Percentiles rank a stretch among this genome's conserved stretches.
phyloP scores from a whole-genome alignment of 257 asterid genomes.

The Penstemon eatonii region DNA sequence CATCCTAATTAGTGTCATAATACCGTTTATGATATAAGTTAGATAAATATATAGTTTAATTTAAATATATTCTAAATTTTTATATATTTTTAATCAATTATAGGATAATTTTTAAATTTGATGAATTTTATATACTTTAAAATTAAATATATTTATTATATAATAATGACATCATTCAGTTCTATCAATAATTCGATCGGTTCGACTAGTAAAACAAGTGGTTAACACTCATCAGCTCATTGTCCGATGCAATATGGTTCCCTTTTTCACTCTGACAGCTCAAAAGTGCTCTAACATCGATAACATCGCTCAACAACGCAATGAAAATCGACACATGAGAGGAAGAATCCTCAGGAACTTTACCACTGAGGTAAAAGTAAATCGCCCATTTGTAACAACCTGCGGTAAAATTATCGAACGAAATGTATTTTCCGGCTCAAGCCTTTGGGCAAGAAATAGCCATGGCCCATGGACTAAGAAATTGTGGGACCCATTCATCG shows the following conservation, averaged over 20 bases:
- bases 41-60: too few relatives aligned
- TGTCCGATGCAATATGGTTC: slow-evolving; percentile 49
- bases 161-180: too few relatives aligned
- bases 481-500: slow-evolving; percentile 72
- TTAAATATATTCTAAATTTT: too few relatives aligned
- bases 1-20: too few relatives aligned
- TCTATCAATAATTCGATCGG: too few relatives aligned
- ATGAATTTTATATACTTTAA: too few relatives aligned
- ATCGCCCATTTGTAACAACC: slow-evolving; percentile 86
- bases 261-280: slow-evolving; percentile 87
- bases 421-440: slow-evolving; percentile 86
- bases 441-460: slow-evolving; percentile 76
- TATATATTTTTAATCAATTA: too few relatives aligned
- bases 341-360: slow-evolving; percentile 72
- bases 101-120: too few relatives aligned
- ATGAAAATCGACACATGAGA: slow-evolving; percentile 71
- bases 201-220: too few relatives aligned
- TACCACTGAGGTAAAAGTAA: slow-evolving; percentile 82
- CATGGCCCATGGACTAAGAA: slow-evolving; percentile 80
- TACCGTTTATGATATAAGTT: too few relatives aligned
- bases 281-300: slow-evolving; percentile 84
- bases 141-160: too few relatives aligned
- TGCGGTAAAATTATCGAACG: slow-evolving; percentile 70
- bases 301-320: slow-evolving; percentile 80
- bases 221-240: too few relatives aligned